Conservation (phyloP, 495 filamentous ascomycete species). For the Xylaria palmicola region DNA sequence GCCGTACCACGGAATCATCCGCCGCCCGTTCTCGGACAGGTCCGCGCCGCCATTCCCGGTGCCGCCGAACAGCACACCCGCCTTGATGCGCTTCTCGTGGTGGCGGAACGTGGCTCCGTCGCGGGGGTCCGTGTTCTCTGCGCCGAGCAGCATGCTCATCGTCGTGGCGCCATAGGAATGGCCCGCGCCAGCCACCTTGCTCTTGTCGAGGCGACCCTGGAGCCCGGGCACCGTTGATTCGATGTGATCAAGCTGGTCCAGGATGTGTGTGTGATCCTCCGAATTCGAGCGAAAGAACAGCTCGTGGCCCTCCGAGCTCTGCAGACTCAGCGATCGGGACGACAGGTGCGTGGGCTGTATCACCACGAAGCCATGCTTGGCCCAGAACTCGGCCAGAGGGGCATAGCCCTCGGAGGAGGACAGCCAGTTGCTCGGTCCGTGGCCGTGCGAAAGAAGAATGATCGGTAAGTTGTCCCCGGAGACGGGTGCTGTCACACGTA, state of each 20-base stretch:
- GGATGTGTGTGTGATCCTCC: conserved; percentile 31
- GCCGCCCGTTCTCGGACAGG: conserved; percentile 25
- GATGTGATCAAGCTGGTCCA: background rate
- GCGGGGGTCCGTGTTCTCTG: conserved; percentile 33
- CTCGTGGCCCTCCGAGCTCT: conserved; percentile 20
- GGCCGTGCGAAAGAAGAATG: conserved; percentile 41
- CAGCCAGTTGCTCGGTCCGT: conserved; percentile 34
- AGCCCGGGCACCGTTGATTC: conserved; percentile 1
- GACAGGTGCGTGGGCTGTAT: conserved; percentile 48
- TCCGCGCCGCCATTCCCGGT: conserved; percentile 29
- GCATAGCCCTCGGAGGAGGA: conserved; percentile 42
- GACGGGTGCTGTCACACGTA: conserved; percentile 33
- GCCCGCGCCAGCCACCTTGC: conserved; percentile 40
- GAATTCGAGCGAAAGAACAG: conserved; percentile 37
- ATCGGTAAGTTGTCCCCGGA: conserved; percentile 39
- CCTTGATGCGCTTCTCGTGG: conserved; percentile 37
- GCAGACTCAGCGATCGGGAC: conserved; percentile 34
- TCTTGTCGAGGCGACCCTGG: conserved; percentile 28
- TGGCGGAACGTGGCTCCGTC: conserved; percentile 11
- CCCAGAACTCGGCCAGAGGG: conserved; percentile 47
- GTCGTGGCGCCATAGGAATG: conserved; percentile 44
- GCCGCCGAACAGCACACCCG: conserved; percentile 37
- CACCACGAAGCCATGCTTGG: conserved; percentile 46
- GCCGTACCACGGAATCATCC: conserved; percentile 30
- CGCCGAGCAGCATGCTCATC: conserved; percentile 38